These are phyloP conservation scores for Ustilago trichophora DNA, from an alignment of 1,284 basidiomycete genomes.

Conservation along the genomic window DNA sequence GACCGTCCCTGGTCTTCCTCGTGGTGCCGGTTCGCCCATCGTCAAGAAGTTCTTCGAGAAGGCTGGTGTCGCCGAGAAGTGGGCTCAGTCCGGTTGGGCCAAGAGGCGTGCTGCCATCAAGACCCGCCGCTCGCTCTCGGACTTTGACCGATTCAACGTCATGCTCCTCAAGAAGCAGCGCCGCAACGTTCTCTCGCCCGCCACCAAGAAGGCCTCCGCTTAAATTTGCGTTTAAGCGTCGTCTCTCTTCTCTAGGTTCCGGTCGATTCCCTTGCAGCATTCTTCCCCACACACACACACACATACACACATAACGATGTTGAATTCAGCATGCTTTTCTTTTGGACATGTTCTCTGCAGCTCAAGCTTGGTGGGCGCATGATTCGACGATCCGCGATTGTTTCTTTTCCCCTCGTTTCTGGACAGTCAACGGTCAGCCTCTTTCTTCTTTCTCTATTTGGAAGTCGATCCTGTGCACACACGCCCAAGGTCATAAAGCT, in stretches of 20 bases:
- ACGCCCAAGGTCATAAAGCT: neutral
- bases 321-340: neutral
- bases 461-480: slow-evolving; percentile 3
- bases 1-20: slow-evolving; percentile 84
- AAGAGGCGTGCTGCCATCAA: slow-evolving; percentile 83
- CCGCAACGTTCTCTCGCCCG: slow-evolving; percentile 67
- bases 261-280: slow-evolving; percentile 33
- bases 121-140: slow-evolving; percentile 80
- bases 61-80: slow-evolving; percentile 77
- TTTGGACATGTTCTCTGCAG: slow-evolving; percentile 7
- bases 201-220: slow-evolving; percentile 59
- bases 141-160: slow-evolving; percentile 85
- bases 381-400: slow-evolving; percentile 22
- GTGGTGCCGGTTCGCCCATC: slow-evolving; percentile 81
- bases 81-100: slow-evolving; percentile 84
- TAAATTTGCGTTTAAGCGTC: slow-evolving; percentile 48
- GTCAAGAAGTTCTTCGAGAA: slow-evolving; percentile 90
- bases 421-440: slow-evolving; percentile 16
- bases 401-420: slow-evolving; percentile 33
- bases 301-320: slow-evolving; percentile 8
- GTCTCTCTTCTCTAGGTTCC: slow-evolving; percentile 16
- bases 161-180: slow-evolving; percentile 71
- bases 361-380: slow-evolving; percentile 1
- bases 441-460: slow-evolving; percentile 1
- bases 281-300: neutral